Percentiles rank a stretch among this genome's conserved stretches.
These are phyloP conservation scores for Diaporthe australafricana DNA, from an alignment of 2,329 filamentous ascomycete species.

Conservation along the genomic window DNA sequence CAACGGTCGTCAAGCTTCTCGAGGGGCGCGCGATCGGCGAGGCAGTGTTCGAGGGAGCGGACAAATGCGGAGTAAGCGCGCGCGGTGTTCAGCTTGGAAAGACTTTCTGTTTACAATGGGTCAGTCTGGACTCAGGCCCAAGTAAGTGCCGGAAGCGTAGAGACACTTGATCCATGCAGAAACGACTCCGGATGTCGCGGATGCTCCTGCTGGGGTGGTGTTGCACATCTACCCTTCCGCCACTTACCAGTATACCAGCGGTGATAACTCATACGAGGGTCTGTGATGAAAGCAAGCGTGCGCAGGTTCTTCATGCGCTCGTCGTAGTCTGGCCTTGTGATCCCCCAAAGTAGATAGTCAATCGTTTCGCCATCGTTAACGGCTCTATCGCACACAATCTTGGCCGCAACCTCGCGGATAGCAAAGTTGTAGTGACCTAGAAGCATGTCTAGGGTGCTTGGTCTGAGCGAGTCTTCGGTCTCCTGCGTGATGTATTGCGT, in stretches of 20 bases:
- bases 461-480: constrained; percentile 77
- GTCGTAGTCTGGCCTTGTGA: constrained; percentile 69
- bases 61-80: constrained; percentile 68
- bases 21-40: constrained; percentile 59
- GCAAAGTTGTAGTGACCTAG: constrained; percentile 78
- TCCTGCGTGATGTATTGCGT: constrained; percentile 81
- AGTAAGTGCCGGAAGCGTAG: constrained; percentile 9
- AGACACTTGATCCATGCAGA: background rate
- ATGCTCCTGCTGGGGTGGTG: constrained; percentile 46
- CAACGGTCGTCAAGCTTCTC: constrained; percentile 65
- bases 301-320: constrained; percentile 68
- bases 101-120: constrained; percentile 48
- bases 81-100: constrained; percentile 61
- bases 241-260: constrained; percentile 7
- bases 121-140: constrained; percentile 23
- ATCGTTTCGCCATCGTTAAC: constrained; percentile 69
- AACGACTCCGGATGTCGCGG: constrained; percentile 40
- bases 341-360: constrained; percentile 65
- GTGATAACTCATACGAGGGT: constrained; percentile 54
- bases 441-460: constrained; percentile 75
- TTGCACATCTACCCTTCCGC: constrained; percentile 39
- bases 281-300: constrained; percentile 67
- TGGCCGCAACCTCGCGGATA: constrained; percentile 75
- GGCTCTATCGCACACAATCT: constrained; percentile 66
- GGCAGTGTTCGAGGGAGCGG: constrained; percentile 68